These are phyloP conservation scores for Boletus subcaerulescens DNA, from an alignment of 768 basidiomycete genomes.

Conservation along the genomic window DNA sequence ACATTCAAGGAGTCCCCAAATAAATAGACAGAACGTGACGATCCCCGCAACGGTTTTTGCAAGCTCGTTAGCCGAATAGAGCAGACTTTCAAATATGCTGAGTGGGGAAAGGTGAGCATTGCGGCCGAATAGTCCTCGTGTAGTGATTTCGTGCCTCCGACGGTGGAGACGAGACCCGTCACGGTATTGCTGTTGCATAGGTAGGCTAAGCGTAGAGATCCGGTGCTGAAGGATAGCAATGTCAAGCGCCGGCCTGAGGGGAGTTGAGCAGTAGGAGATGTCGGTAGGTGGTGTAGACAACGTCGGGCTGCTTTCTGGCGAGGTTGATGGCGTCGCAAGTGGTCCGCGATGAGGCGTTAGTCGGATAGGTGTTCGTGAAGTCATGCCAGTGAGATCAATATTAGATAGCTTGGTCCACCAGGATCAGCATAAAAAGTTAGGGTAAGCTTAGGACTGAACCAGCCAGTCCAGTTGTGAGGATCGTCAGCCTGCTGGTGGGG, in stretches of 20 bases:
- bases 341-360: constrained; percentile 26
- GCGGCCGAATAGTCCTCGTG: background rate
- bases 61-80: constrained; percentile 12
- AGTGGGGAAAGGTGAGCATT: background rate
- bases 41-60: constrained; percentile 11
- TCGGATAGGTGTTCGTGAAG: constrained; percentile 24
- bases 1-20: constrained; percentile 25
- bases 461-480: constrained; percentile 26
- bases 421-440: constrained; percentile 18
- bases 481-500: constrained; percentile 1
- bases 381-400: constrained; percentile 21
- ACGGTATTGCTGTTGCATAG: background rate
- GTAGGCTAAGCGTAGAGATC: constrained; percentile 5
- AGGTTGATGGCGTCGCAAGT: constrained; percentile 23
- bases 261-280: constrained; percentile 4
- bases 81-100: background rate
- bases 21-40: constrained; percentile 18
- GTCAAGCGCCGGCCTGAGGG: constrained; percentile 8
- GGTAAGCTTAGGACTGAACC: constrained; percentile 27
- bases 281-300: constrained; percentile 11
- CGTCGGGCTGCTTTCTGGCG: constrained; percentile 18
- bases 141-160: background rate
- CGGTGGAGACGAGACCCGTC: background rate
- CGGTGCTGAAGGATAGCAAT: constrained; percentile 6
- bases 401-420: constrained; percentile 14